Evolutionary conservation across 139 green algal genomes (phyloP).

Genomic region (Closterium sp.): DNA sequence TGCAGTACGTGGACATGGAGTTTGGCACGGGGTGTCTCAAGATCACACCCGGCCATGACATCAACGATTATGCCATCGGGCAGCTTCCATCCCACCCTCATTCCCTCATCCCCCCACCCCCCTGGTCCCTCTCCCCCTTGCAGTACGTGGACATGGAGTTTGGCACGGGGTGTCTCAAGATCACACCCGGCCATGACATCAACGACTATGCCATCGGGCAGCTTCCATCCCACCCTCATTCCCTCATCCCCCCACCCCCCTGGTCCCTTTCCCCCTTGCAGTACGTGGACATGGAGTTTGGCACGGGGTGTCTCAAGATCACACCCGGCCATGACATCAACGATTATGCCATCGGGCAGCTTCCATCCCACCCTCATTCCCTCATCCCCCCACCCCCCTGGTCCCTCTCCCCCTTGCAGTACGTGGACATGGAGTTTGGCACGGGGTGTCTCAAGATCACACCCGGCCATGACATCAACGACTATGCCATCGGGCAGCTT

Average conservation of each 20-base stretch:
- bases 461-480: constrained; percentile 95
- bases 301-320: constrained; percentile 87
- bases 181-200: constrained; percentile 95
- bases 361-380: not conserved
- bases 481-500: constrained; percentile 89
- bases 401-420: not conserved
- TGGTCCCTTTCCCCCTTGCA: too few relatives aligned
- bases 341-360: constrained; percentile 80
- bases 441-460: constrained; percentile 93
- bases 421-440: too few relatives aligned
- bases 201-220: constrained; percentile 90
- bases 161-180: constrained; percentile 81
- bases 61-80: constrained; percentile 95
- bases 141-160: too few relatives aligned
- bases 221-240: not conserved
- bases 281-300: too few relatives aligned
- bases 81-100: not conserved
- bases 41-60: constrained; percentile 96
- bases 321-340: constrained; percentile 97
- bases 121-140: too few relatives aligned
- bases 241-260: not conserved
- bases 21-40: constrained; percentile 77
- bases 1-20: too few relatives aligned
- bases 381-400: not conserved
- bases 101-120: not conserved